Evolutionary conservation across 805 yeast genomes (phyloP), one percentile per base, ranked within the genome.

Genomic region (Blastobotrys terrestris): DNA sequence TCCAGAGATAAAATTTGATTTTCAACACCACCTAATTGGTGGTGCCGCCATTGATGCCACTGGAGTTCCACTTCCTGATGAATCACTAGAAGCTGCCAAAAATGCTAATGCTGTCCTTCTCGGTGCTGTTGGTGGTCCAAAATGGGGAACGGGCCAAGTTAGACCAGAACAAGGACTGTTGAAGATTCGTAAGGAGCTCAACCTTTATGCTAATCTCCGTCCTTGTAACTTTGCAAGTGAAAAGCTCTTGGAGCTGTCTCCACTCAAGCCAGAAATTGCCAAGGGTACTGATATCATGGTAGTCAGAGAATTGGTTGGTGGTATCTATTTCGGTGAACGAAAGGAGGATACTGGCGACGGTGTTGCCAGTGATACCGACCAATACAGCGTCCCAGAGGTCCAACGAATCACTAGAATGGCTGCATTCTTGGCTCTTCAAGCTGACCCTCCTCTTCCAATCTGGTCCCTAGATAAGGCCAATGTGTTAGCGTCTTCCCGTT

Each of bases 71-170:
- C 76, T 94, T 58, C 86, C 97, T 14, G 95, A 86, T 55, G 92
- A 77, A 53, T 79, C 97, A 2, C 76, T 94, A 47, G 86, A 74
- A 46, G 90, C 96, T 7, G 79, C 97, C 39, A 90, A 88, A 71
- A 73, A 74, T 45, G 85, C 98, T 1, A 95, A 92, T 67, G 99
- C 98, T 21, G 96, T 94, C n/a, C 75, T 94, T 59, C 77, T 94
- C 53, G 99, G 99, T 60, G 97, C 99, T 6, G 99, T 94, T 35
- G 99, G 99, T 58, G 99, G 99, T 35, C 99, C 99, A 56, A 94
- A 94, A 73, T 94, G 99, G 99, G 98, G 98, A 39, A 87, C 97
- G 22, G 97, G 97, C 49, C 66, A 78, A 11, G 98, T 92, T 46
- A 84, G 99, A 74, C 99, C 99, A 50, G 99, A 94, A 71, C 98